A percentile compares a stretch with the other conserved stretches of the same genome.
phyloP scores from a whole-genome alignment of 495 filamentous ascomycete species.

The Penicillium coprophilum region DNA sequence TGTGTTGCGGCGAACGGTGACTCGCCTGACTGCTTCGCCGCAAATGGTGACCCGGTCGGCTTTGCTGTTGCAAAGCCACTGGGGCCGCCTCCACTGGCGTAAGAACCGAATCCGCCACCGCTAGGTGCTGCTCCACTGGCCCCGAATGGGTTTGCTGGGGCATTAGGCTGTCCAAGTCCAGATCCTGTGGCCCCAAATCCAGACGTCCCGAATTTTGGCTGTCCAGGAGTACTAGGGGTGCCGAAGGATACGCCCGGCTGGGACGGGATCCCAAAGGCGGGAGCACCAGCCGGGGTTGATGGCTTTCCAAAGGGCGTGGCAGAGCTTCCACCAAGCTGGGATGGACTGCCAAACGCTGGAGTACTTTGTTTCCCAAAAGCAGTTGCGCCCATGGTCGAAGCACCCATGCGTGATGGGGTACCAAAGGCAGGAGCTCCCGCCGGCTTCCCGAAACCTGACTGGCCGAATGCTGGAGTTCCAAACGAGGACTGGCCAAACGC shows the following conservation, averaged over 20 bases:
- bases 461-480: conserved; percentile 39
- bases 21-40: background rate
- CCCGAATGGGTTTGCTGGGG: conserved; percentile 33
- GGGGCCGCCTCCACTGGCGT: conserved; percentile 34
- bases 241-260: conserved; percentile 34
- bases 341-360: conserved; percentile 28
- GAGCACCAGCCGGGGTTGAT: conserved; percentile 36
- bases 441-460: conserved; percentile 33
- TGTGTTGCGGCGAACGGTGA: conserved; percentile 25
- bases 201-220: conserved; percentile 37
- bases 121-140: conserved; percentile 25
- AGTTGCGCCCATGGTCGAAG: conserved; percentile 34
- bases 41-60: conserved; percentile 31
- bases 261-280: conserved; percentile 35
- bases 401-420: conserved; percentile 33
- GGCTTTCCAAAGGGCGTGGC: conserved; percentile 52
- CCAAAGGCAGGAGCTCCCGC: conserved; percentile 39
- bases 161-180: conserved; percentile 42
- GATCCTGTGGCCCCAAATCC: conserved; percentile 52
- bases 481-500: conserved; percentile 46
- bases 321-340: conserved; percentile 25
- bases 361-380: conserved; percentile 37
- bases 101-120: conserved; percentile 42
- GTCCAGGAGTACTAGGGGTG: conserved; percentile 27
- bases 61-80: conserved; percentile 34